These are phyloP conservation scores for Trichophyton schoenleinii DNA, from an alignment of 2,329 filamentous ascomycete species.

Conservation along the genomic window DNA sequence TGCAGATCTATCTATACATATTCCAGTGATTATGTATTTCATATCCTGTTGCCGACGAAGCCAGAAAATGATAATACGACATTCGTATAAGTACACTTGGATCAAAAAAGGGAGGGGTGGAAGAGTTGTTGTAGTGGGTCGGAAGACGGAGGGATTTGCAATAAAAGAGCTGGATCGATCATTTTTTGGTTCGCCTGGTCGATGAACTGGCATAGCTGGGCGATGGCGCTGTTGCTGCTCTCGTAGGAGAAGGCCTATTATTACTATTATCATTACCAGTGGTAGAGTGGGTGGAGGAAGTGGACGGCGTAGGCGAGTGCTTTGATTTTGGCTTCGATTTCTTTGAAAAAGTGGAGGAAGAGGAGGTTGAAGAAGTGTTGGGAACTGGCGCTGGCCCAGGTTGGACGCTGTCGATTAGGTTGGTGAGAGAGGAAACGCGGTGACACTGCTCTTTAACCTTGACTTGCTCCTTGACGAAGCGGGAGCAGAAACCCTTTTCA, in stretches of 20 bases:
- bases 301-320: conserved; percentile 7
- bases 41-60: background rate
- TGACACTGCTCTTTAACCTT: conserved; percentile 13
- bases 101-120: background rate
- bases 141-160: background rate
- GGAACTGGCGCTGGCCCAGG: conserved; percentile 1
- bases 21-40: background rate
- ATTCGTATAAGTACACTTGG: background rate
- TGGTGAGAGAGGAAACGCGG: conserved; percentile 12
- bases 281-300: conserved; percentile 17
- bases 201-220: background rate
- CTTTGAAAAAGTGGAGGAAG: background rate
- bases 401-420: conserved; percentile 6
- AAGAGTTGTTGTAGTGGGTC: background rate
- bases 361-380: background rate
- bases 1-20: conserved; percentile 1
- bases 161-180: background rate
- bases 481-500: conserved; percentile 26
- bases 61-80: background rate
- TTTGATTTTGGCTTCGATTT: conserved; percentile 1
- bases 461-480: conserved; percentile 24
- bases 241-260: background rate
- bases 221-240: background rate
- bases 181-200: background rate
- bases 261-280: conserved; percentile 9